Evolutionary conservation across 371 early-diverging fungal genomes (phyloP), one percentile per base, ranked within the genome.

Genomic region (Circinella minor): DNA sequence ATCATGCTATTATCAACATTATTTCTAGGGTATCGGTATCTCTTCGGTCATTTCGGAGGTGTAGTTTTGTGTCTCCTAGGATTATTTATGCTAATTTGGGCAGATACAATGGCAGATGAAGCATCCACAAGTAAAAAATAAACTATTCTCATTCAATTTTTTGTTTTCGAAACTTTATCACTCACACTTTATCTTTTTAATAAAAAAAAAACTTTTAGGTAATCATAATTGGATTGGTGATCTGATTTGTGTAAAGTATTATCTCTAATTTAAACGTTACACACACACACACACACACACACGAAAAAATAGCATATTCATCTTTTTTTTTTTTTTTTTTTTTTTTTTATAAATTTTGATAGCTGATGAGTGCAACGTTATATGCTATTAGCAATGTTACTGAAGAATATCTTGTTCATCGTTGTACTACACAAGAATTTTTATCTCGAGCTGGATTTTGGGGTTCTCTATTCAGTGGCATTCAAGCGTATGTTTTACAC

Each of bases 201-300:
- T 34, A 14, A 39, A 43, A 8, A 36, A 14, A 51, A 15, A 0
- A 18, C 36, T 20, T 49, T 11, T 71, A 77, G 79, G 20, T 13
- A 79, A 83, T 27, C 83, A 83, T 63, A 79, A 78, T 61, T 83
- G 83, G 83, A 74, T 80, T 49, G 83, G 83, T 34, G 83, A 83
- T 68, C 20, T 83, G 8, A 71, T 79, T 27, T 80, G 83, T 61
- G 83, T 83, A 77, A 59, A 57, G 57, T 57, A 57, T 34, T n/a
- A 43, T 43, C 11, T 6, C 11, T 43, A 39, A 27, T 27, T 27
- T 27, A 27, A 27, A 27, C 27, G 27, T 27, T 27, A 27, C 27
- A 27, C 27, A 27, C 27, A 39, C 39, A 39, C 39, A 39, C 9
- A n/a, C n/a, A n/a, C n/a, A n/a, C n/a, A n/a, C n/a, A n/a, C n/a